A percentile compares a stretch with the other conserved stretches of the same genome.
Conservation (phyloP, 1,139 yeast genomes). For the Kodamaea fungicola region DNA sequence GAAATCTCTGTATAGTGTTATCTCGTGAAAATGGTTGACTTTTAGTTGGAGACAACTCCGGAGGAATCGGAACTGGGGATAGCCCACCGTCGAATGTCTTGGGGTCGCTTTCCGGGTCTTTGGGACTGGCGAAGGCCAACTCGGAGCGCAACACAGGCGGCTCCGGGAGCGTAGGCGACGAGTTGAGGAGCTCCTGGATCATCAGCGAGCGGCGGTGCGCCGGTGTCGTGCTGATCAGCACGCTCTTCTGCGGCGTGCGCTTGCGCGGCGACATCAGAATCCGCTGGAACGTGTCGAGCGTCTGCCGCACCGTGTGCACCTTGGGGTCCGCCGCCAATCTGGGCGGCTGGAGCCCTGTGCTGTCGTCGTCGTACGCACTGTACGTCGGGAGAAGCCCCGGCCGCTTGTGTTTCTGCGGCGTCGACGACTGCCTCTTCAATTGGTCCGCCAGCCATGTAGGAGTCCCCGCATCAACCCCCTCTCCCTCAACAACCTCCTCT, state of each 20-base stretch:
- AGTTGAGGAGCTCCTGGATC: constrained; percentile 41
- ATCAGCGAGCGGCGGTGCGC: constrained; percentile 35
- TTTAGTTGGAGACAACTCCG: constrained; percentile 19
- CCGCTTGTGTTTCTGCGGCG: constrained; percentile 30
- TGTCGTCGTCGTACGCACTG: constrained; percentile 22
- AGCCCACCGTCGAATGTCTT: constrained; percentile 11
- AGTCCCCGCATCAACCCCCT: constrained; percentile 23
- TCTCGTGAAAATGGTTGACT: constrained; percentile 15
- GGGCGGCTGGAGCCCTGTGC: constrained; percentile 21
- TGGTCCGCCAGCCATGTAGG: constrained; percentile 41
- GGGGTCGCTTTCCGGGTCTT: constrained; percentile 2
- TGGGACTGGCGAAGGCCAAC: constrained; percentile 12
- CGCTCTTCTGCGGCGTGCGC: constrained; percentile 18
- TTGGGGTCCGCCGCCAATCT: constrained; percentile 17
- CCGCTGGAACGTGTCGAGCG: constrained; percentile 35
- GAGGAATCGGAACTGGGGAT: constrained; percentile 23
- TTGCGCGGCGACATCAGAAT: constrained; percentile 35
- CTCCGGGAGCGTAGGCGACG: constrained; percentile 52
- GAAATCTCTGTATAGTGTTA: constrained; percentile 42
- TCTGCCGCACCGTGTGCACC: constrained; percentile 29
- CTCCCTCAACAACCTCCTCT: constrained; percentile 6
- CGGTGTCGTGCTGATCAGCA: constrained; percentile 14
- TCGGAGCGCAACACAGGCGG: constrained; percentile 43
- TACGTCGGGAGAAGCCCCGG: constrained; percentile 13
- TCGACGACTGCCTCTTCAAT: constrained; percentile 26